Evolutionary conservation across 768 basidiomycete genomes (phyloP), one percentile per base, ranked within the genome.

Genomic region (Russula griseocarnosa): DNA sequence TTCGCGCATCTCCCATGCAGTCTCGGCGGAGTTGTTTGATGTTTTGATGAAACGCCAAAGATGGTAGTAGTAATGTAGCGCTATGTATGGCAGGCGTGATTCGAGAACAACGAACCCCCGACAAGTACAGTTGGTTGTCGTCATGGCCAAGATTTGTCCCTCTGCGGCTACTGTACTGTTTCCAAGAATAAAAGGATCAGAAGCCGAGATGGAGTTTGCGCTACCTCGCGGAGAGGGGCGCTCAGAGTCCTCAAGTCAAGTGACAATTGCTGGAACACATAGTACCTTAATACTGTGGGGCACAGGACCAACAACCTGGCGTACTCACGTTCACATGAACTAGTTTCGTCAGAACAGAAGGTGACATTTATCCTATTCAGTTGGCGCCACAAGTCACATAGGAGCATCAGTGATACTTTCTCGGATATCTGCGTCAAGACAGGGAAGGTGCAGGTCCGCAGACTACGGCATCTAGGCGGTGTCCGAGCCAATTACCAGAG

Each of bases 361-460:
- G 36, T 49, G 30, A 36, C 55, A 65, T 65, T 65, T 65, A 60
- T 61, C 59, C 64, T 61, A 55, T 65, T 65, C 42, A 47, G 56
- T 46, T 58, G 13, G 59, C 24, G 55, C 49, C 55, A 36, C 54
- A 20, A 50, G 54, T 55, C 63, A 64, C 53, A 55, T 56, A 55
- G 46, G 49, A 51, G 49, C 36, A 30, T 30, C 30, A 58, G 26
- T 13, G 52, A 47, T 30, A 54, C 51, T 14, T 22, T 51, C 28
- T 46, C 55, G 55, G 42, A 20, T 14, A 8, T 22, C 55, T 24
- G 46, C 24, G 32, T 36, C 54, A 42, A 51, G 54, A 22, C 22
- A 22, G 52, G 47, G 38, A 60, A 40, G 38, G 32, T 24, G 34
- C 26, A 16, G 42, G 46, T 34, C 34, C 57, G 34, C 42, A 60